Conservation (phyloP, 768 basidiomycete genomes). For the Lentinula edodes region DNA sequence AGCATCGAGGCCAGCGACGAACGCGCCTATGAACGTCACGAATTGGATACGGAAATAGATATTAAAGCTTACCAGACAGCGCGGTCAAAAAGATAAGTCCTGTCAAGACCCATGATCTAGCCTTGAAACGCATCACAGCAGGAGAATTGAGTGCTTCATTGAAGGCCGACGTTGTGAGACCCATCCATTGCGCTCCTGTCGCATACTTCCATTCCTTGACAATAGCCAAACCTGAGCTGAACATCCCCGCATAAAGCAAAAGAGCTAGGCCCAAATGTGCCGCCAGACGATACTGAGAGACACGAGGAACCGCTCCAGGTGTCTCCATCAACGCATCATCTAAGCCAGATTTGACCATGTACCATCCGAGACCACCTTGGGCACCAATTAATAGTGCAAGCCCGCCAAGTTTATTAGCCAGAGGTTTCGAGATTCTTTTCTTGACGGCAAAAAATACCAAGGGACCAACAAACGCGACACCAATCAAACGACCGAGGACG, state of each 20-base stretch:
- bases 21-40: slow-evolving; percentile 61
- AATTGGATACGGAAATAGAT: background rate
- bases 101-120: slow-evolving; percentile 54
- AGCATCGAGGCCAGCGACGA: slow-evolving; percentile 96
- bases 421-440: slow-evolving; percentile 58
- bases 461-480: slow-evolving; percentile 78
- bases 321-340: slow-evolving; percentile 75
- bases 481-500: slow-evolving; percentile 83
- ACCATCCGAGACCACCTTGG: slow-evolving; percentile 95
- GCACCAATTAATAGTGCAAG: slow-evolving; percentile 81
- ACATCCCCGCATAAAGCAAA: slow-evolving; percentile 90
- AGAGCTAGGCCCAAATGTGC: slow-evolving; percentile 92
- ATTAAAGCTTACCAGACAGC: slow-evolving; percentile 62
- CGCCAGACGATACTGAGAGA: slow-evolving; percentile 94
- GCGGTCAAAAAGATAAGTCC: slow-evolving; percentile 88
- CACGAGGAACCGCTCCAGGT: slow-evolving; percentile 85
- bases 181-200: slow-evolving; percentile 52
- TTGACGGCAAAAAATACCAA: slow-evolving; percentile 73
- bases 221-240: slow-evolving; percentile 69
- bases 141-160: slow-evolving; percentile 49
- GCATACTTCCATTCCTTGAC: slow-evolving; percentile 78
- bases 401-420: slow-evolving; percentile 61
- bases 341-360: slow-evolving; percentile 98
- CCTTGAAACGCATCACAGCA: slow-evolving; percentile 51
- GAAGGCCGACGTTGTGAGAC: slow-evolving; percentile 38